Percentiles rank a stretch among this genome's conserved stretches.
Evolutionary conservation across 2,329 filamentous ascomycete species (phyloP).

Genomic region (Sodiomyces alkalinus): DNA sequence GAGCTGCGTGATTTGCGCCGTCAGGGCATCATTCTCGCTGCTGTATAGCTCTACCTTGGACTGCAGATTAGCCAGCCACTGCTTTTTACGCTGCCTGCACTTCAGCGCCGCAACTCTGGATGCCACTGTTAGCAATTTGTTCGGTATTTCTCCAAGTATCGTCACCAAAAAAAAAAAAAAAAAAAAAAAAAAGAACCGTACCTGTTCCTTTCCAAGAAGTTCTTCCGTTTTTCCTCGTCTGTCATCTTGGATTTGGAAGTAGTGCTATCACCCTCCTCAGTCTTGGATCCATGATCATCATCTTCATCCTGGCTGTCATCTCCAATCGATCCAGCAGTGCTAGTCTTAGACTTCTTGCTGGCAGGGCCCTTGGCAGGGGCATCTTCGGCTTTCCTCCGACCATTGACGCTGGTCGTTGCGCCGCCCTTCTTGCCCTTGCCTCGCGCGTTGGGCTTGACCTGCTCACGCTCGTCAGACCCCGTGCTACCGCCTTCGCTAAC

Average conservation of each 20-base stretch:
- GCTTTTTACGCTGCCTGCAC: slow-evolving; percentile 95
- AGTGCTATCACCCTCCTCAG: slow-evolving; percentile 37
- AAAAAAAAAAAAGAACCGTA: slow-evolving; percentile 30
- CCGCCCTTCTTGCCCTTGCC: slow-evolving; percentile 54
- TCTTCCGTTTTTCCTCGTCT: slow-evolving; percentile 95
- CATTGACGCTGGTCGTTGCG: slow-evolving; percentile 34
- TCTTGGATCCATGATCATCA: slow-evolving; percentile 38
- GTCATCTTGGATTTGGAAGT: slow-evolving; percentile 79
- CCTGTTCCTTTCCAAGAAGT: slow-evolving; percentile 94
- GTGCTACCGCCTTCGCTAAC: slow-evolving; percentile 55
- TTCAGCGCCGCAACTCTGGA: slow-evolving; percentile 84
- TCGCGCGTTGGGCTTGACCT: slow-evolving; percentile 47
- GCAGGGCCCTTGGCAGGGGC: slow-evolving; percentile 44
- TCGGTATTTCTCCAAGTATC: too few species aligned
- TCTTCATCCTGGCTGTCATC: slow-evolving; percentile 15
- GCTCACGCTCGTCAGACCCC: slow-evolving; percentile 58
- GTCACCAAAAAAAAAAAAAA: too few species aligned
- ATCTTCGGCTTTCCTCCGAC: slow-evolving; percentile 67
- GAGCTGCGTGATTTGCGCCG: slow-evolving; percentile 66
- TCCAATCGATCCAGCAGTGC: slow-evolving; percentile 17
- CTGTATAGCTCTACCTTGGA: slow-evolving; percentile 88
- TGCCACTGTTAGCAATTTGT: slow-evolving; percentile 12
- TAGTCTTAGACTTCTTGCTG: slow-evolving; percentile 57
- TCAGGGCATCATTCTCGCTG: slow-evolving; percentile 78
- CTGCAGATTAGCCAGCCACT: slow-evolving; percentile 92